These are phyloP conservation scores for Postia placenta DNA, from an alignment of 768 basidiomycete species.

Conservation along the genomic window DNA sequence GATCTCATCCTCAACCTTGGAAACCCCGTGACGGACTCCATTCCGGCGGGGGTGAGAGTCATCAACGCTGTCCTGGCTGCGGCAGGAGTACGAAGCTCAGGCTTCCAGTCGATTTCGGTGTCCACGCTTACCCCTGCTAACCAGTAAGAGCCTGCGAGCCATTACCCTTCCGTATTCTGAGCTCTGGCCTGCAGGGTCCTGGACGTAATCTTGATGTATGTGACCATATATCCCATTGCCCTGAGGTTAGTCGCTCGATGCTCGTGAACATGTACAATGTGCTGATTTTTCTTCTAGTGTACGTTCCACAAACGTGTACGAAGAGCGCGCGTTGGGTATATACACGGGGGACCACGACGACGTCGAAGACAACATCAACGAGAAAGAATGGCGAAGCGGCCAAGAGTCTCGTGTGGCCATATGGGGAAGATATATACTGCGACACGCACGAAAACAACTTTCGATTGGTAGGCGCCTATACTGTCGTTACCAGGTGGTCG, in stretches of 20 bases:
- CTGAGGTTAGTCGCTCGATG: conserved; percentile 47
- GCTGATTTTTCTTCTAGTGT: conserved; percentile 24
- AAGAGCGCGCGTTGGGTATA: conserved; percentile 45
- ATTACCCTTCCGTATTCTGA: neutral
- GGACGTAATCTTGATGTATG: conserved; percentile 91
- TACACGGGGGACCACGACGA: conserved; percentile 33
- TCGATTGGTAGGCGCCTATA: conserved; percentile 35
- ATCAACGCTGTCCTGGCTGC: conserved; percentile 73
- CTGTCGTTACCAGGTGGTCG: neutral
- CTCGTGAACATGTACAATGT: neutral
- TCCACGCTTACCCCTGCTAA: conserved; percentile 75
- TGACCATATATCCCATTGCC: conserved; percentile 73
- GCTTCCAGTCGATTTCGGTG: conserved; percentile 70
- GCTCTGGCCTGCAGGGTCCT: conserved; percentile 48
- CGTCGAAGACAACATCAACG: conserved; percentile 19
- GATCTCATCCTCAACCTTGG: conserved; percentile 87
- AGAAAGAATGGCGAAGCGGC: conserved; percentile 25
- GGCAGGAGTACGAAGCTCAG: conserved; percentile 76
- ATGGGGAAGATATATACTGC: conserved; percentile 32
- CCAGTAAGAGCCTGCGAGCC: too few species aligned
- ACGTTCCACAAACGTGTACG: conserved; percentile 43
- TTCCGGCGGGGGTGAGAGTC: conserved; percentile 67
- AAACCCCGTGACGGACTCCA: conserved; percentile 55
- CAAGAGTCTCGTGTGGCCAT: conserved; percentile 25
- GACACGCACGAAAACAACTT: conserved; percentile 41